Percentiles rank a stretch among this genome's conserved stretches.
Evolutionary conservation across 2,329 filamentous ascomycete species (phyloP).

Genomic region (Aspergillus neotritici): DNA sequence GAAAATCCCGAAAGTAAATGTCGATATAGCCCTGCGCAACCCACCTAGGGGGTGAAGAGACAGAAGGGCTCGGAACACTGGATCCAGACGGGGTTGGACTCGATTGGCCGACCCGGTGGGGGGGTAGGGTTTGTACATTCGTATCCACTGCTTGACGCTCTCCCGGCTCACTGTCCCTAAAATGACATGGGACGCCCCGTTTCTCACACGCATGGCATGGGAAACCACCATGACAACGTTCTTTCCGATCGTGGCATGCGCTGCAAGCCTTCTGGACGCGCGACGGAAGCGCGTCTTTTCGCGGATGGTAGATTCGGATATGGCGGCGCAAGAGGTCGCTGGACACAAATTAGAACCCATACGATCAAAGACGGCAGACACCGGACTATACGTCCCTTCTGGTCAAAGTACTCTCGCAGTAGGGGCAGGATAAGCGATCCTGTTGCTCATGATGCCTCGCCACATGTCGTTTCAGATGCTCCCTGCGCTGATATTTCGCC

Average conservation of each 20-base stretch:
- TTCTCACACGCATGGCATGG: conserved; percentile 13
- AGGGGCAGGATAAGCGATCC: conserved; percentile 8
- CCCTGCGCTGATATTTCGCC: conserved; percentile 20
- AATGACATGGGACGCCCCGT: conserved; percentile 5
- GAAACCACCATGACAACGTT: conserved; percentile 10
- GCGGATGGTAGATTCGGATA: conserved; percentile 14
- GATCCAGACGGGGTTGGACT: background rate
- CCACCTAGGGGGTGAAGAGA: too few relatives aligned
- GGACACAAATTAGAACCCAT: background rate
- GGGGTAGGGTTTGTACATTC: background rate
- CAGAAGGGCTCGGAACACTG: background rate
- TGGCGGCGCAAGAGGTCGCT: conserved; percentile 21
- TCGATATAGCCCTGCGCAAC: conserved; percentile 11
- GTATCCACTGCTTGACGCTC: background rate
- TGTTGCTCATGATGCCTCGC: conserved; percentile 7
- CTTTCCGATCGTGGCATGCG: conserved; percentile 14
- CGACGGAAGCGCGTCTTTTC: conserved; percentile 4
- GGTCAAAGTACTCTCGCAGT: conserved; percentile 13
- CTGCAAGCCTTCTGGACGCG: conserved; percentile 14
- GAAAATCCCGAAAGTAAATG: conserved; percentile 22
- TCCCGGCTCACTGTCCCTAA: background rate
- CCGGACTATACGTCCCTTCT: conserved; percentile 3
- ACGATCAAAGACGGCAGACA: background rate
- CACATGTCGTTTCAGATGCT: conserved; percentile 19
- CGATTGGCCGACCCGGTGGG: too few relatives aligned